Evolutionary conservation across 2,329 filamentous ascomycete genomes (phyloP).

Genomic region (Trichoderma polysporum): DNA sequence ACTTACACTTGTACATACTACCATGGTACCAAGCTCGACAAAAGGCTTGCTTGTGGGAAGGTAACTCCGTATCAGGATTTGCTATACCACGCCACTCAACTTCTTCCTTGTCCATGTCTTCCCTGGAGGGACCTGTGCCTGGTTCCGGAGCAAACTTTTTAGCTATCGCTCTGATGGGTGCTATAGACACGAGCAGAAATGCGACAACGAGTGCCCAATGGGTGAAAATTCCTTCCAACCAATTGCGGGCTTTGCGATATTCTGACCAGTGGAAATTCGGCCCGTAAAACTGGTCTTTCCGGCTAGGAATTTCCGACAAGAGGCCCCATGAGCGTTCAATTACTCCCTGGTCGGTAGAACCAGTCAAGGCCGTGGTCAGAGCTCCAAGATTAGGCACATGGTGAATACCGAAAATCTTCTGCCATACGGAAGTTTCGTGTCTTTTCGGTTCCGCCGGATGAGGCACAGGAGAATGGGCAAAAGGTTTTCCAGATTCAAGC

Average conservation of each 20-base stretch:
- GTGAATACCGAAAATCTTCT: slow-evolving; percentile 51
- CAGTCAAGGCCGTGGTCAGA: slow-evolving; percentile 53
- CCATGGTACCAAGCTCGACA: slow-evolving; percentile 58
- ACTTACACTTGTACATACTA: slow-evolving; percentile 64
- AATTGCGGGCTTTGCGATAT: slow-evolving; percentile 51
- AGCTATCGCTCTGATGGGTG: slow-evolving; percentile 47
- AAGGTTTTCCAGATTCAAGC: slow-evolving; percentile 47
- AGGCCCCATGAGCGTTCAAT: slow-evolving; percentile 66
- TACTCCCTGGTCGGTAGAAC: slow-evolving; percentile 50
- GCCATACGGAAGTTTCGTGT: slow-evolving; percentile 36
- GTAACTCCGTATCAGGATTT: slow-evolving; percentile 54
- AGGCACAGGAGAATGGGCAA: slow-evolving; percentile 56
- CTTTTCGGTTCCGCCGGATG: slow-evolving; percentile 38
- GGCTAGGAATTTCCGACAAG: slow-evolving; percentile 45
- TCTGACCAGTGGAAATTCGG: slow-evolving; percentile 60
- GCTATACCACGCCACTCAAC: slow-evolving; percentile 65
- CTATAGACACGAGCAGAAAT: slow-evolving; percentile 44
- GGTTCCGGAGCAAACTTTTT: slow-evolving; percentile 50
- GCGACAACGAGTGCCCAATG: slow-evolving; percentile 51
- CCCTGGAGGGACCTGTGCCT: slow-evolving; percentile 53
- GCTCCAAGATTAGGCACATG: slow-evolving; percentile 53
- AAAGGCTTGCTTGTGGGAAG: slow-evolving; percentile 49
- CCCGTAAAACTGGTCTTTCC: slow-evolving; percentile 53
- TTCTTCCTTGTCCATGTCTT: slow-evolving; percentile 57
- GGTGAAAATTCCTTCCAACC: slow-evolving; percentile 48